phyloP scores from a whole-genome alignment of 2,329 filamentous ascomycete genomes.

The Elsinoe australis region DNA sequence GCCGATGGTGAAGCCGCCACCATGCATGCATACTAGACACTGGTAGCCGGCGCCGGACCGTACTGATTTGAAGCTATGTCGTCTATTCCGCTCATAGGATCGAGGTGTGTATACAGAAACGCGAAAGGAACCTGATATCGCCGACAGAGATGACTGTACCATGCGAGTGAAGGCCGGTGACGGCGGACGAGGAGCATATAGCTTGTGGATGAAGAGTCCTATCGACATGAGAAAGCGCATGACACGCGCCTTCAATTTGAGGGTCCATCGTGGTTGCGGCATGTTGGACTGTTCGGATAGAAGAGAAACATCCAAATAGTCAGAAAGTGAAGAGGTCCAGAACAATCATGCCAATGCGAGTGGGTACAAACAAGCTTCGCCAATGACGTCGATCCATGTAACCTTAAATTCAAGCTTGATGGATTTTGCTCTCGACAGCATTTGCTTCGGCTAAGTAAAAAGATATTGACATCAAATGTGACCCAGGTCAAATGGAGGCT shows the following conservation, averaged over 20 bases:
- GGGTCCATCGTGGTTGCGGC: slow-evolving; percentile 44
- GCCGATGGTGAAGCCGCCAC: slow-evolving; percentile 56
- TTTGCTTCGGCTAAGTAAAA: too few species aligned
- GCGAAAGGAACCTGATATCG: slow-evolving; percentile 40
- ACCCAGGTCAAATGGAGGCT: too few species aligned
- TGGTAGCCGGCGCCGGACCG: slow-evolving; percentile 37
- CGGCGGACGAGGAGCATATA: slow-evolving; percentile 54
- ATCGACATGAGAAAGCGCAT: slow-evolving; percentile 62
- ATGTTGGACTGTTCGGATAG: background rate
- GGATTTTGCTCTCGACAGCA: too few species aligned
- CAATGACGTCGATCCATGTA: background rate
- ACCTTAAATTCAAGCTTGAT: background rate
- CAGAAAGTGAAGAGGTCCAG: background rate
- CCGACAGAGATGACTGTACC: slow-evolving; percentile 45
- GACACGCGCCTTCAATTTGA: slow-evolving; percentile 55
- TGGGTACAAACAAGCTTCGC: background rate
- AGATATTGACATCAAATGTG: too few species aligned
- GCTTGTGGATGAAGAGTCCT: slow-evolving; percentile 60
- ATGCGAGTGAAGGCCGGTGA: slow-evolving; percentile 52
- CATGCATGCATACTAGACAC: slow-evolving; percentile 57
- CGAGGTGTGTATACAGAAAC: slow-evolving; percentile 56
- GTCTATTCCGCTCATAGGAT: slow-evolving; percentile 39
- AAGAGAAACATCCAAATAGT: background rate
- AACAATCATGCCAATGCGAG: background rate
- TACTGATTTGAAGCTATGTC: slow-evolving; percentile 26